Conservation (phyloP, 1,284 basidiomycete species). For the Moesziomyces sp. region DNA sequence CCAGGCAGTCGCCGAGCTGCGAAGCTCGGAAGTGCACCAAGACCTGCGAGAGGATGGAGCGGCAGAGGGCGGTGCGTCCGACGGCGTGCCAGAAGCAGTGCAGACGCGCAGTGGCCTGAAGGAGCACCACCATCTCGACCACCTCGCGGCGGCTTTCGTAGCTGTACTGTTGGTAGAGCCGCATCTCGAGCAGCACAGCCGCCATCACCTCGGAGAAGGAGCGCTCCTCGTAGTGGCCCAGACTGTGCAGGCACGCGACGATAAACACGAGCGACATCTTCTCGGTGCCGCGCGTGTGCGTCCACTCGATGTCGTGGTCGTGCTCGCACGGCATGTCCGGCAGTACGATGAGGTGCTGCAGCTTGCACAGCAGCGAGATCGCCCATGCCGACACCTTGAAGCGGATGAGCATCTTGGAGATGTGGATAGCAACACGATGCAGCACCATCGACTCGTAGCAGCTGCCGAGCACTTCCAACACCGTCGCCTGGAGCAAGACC, state of each 20-base stretch:
- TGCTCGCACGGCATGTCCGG: slow-evolving; percentile 6
- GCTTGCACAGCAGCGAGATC: slow-evolving; percentile 1
- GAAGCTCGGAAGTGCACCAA: slow-evolving; percentile 5
- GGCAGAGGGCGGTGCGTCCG: slow-evolving; percentile 5
- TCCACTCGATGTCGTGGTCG: slow-evolving; percentile 5
- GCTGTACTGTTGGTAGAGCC: slow-evolving; percentile 2
- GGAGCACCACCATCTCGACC: slow-evolving; percentile 6
- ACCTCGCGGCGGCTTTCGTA: not conserved
- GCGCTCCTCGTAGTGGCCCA: slow-evolving; percentile 1
- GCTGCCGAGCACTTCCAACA: not conserved
- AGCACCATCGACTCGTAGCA: slow-evolving; percentile 2
- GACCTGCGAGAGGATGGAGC: not conserved
- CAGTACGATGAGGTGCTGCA: slow-evolving; percentile 6
- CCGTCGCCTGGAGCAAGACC: slow-evolving; percentile 2
- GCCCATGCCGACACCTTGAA: not conserved
- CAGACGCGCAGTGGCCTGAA: slow-evolving; percentile 1
- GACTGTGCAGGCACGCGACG: slow-evolving; percentile 6
- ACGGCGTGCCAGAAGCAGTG: slow-evolving; percentile 10
- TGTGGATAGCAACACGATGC: slow-evolving; percentile 1
- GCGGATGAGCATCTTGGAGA: slow-evolving; percentile 6
- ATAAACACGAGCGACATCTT: slow-evolving; percentile 6
- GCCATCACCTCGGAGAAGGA: slow-evolving; percentile 10
- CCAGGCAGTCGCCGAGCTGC: not conserved
- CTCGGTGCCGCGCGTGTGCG: not conserved
- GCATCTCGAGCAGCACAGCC: slow-evolving; percentile 1